These are phyloP conservation scores for Hypericum androsaemum DNA, from an alignment of 345 rosid genomes.

Conservation along the genomic window DNA sequence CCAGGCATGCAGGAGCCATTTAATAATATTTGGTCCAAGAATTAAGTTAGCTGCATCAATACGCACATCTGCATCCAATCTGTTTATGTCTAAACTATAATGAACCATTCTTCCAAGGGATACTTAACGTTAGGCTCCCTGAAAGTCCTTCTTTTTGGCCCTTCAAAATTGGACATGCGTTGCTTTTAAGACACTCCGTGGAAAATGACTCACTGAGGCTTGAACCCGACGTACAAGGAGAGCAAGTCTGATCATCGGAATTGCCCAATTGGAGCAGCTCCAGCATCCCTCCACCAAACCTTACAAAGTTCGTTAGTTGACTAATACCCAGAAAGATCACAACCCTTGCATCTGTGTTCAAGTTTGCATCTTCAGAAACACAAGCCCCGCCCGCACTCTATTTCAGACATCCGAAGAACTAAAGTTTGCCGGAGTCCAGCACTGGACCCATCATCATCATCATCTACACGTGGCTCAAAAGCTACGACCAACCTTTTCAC, in stretches of 20 bases:
- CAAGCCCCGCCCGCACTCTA: constrained; percentile 69
- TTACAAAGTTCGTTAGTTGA: constrained; percentile 59
- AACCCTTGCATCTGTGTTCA: too few relatives aligned
- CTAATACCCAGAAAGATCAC: constrained; percentile 62
- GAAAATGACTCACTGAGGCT: constrained; percentile 18
- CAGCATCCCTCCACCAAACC: constrained; percentile 63
- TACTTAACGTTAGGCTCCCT: constrained; percentile 69
- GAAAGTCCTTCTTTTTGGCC: constrained; percentile 70
- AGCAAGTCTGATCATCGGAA: constrained; percentile 21
- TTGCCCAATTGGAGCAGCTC: constrained; percentile 63
- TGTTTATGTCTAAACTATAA: constrained; percentile 78
- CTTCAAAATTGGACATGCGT: constrained; percentile 41
- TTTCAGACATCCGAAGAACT: constrained; percentile 61
- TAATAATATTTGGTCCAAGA: constrained; percentile 57
- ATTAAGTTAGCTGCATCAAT: constrained; percentile 68
- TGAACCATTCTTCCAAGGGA: constrained; percentile 93
- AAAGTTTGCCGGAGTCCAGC: constrained; percentile 29
- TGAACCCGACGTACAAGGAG: constrained; percentile 14
- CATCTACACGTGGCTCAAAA: constrained; percentile 46
- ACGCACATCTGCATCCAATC: constrained; percentile 69
- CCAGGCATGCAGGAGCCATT: constrained; percentile 60
- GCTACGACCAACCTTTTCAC: constrained; percentile 70
- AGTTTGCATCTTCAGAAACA: constrained; percentile 52
- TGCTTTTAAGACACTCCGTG: constrained; percentile 16
- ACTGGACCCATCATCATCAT: constrained; percentile 20